phyloP scores from a whole-genome alignment of 805 yeast genomes.

The Blastobotrys chiropterorum region DNA sequence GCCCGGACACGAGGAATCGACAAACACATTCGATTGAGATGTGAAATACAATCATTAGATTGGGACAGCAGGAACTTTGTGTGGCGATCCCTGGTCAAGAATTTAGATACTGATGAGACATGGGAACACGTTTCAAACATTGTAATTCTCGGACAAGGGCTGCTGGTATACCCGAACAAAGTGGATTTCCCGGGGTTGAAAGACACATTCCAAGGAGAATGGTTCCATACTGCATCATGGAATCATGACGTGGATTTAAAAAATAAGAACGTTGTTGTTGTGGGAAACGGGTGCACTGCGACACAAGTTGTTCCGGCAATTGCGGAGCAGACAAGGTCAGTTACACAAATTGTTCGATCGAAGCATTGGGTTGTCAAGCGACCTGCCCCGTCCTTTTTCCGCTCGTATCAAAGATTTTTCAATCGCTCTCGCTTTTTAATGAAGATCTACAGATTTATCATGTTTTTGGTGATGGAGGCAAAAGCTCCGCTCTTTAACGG shows the following conservation, averaged over 20 bases:
- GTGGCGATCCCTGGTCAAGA: conserved; percentile 10
- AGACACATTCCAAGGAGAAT: conserved; percentile 15
- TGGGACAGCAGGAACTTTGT: conserved; percentile 13
- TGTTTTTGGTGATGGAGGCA: conserved; percentile 11
- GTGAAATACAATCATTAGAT: conserved; percentile 6
- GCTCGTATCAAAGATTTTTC: conserved; percentile 1
- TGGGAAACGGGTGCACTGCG: conserved; percentile 16
- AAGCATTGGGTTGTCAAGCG: conserved; percentile 16
- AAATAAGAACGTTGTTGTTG: conserved; percentile 12
- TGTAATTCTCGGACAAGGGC: conserved; percentile 14
- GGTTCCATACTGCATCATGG: conserved; percentile 18
- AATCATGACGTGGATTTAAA: conserved; percentile 9
- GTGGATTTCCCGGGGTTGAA: conserved; percentile 13
- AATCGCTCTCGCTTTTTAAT: conserved; percentile 2
- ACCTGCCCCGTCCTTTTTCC: conserved; percentile 6
- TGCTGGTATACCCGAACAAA: conserved; percentile 11
- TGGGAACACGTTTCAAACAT: conserved; percentile 10
- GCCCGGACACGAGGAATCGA: conserved; percentile 11
- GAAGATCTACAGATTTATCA: conserved; percentile 7
- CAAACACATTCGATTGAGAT: conserved; percentile 7
- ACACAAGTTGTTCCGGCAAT: conserved; percentile 13
- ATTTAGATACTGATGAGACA: conserved; percentile 8
- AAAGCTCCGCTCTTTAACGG: conserved; percentile 13
- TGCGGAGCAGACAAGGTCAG: conserved; percentile 6
- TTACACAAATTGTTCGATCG: conserved; percentile 15